Conservation (phyloP, 2,329 filamentous ascomycete genomes). For the Pseudogymnoascus sp. region DNA sequence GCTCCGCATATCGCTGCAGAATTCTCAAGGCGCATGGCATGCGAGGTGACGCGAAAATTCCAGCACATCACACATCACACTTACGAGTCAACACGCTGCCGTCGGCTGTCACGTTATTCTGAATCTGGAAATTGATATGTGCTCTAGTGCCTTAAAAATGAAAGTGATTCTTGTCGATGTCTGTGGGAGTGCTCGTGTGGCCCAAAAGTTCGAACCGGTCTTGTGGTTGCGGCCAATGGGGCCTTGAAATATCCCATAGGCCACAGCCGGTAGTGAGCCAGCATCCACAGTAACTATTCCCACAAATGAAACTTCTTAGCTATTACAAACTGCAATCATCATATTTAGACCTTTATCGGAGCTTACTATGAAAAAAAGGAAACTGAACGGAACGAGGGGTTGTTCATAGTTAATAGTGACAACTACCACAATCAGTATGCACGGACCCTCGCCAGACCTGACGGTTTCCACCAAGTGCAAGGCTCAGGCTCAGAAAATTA, state of each 20-base stretch:
- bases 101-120: neutral
- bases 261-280: neutral
- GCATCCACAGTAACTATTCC: neutral
- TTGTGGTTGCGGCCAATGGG: neutral
- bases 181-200: neutral
- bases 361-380: neutral
- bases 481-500: neutral
- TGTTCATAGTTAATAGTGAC: neutral
- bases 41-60: conserved; percentile 6
- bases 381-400: neutral
- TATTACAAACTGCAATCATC: conserved; percentile 3
- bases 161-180: neutral
- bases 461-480: neutral
- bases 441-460: neutral
- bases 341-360: conserved; percentile 1
- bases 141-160: neutral
- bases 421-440: neutral
- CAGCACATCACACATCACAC: neutral
- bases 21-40: conserved; percentile 7
- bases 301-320: neutral
- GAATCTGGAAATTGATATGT: neutral
- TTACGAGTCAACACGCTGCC: conserved; percentile 1
- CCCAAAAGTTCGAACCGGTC: neutral
- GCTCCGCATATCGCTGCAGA: conserved; percentile 4
- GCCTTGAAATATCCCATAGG: neutral